These are phyloP conservation scores for Endocarpon pusillum DNA, from an alignment of 495 filamentous ascomycete genomes.

Conservation along the genomic window DNA sequence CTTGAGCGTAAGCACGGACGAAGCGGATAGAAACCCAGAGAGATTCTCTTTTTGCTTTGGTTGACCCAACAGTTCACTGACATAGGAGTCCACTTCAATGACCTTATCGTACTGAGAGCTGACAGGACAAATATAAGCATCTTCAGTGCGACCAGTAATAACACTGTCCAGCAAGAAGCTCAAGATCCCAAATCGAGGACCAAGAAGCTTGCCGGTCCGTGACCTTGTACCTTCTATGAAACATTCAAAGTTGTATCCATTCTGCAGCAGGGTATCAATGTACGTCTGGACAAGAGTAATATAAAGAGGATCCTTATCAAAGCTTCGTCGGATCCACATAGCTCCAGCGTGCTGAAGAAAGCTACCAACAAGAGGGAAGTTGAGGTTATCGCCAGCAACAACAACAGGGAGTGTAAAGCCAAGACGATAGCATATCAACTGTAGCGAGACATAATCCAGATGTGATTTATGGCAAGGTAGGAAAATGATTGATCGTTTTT, in stretches of 20 bases:
- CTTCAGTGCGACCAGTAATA: conserved; percentile 70
- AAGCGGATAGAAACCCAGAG: conserved; percentile 69
- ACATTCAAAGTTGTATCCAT: conserved; percentile 88
- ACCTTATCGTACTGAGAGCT: conserved; percentile 98
- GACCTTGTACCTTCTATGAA: conserved; percentile 92
- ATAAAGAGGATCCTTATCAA: conserved; percentile 84
- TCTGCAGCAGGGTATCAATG: conserved; percentile 78
- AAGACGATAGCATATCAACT: conserved; percentile 85
- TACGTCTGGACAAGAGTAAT: conserved; percentile 84
- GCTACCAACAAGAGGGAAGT: conserved; percentile 73
- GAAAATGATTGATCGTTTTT: conserved; percentile 93
- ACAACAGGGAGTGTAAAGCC: conserved; percentile 82
- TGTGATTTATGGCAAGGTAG: conserved; percentile 87
- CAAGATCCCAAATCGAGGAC: conserved; percentile 92
- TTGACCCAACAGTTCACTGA: conserved; percentile 79
- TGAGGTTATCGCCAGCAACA: conserved; percentile 89
- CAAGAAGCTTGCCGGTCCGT: conserved; percentile 79
- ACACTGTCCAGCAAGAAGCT: conserved; percentile 83
- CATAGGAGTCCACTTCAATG: conserved; percentile 92
- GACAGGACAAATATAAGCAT: conserved; percentile 85
- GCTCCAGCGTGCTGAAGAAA: conserved; percentile 93
- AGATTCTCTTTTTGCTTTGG: conserved; percentile 92
- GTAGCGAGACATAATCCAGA: conserved; percentile 86
- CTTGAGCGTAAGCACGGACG: conserved; percentile 73
- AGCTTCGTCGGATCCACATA: conserved; percentile 90